Conservation (phyloP, 192 early-diverging fungal species). For the Rhizophlyctis rosea region DNA sequence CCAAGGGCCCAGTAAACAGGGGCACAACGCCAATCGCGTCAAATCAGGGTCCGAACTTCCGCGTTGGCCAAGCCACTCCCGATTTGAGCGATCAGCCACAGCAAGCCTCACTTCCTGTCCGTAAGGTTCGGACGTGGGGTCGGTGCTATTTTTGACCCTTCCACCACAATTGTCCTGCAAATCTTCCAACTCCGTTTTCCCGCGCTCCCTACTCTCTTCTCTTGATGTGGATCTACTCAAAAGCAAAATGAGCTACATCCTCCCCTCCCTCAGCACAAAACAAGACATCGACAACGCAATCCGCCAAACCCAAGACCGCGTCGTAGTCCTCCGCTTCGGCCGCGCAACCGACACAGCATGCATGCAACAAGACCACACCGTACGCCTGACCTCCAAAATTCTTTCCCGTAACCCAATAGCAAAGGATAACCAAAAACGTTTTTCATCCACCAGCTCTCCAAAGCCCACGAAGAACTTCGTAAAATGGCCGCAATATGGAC, state of each 20-base stretch:
- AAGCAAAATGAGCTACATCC: background rate
- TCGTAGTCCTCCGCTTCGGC: slow-evolving; percentile 16
- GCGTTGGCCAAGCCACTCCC: too few species aligned
- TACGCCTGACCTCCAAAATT: background rate
- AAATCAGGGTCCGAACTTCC: too few species aligned
- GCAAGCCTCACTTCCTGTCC: too few species aligned
- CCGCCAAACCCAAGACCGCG: slow-evolving; percentile 8
- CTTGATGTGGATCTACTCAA: background rate
- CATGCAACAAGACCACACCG: slow-evolving; percentile 18
- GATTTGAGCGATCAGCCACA: too few species aligned
- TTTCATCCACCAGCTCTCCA: slow-evolving; percentile 1
- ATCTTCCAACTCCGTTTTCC: too few species aligned
- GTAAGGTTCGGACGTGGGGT: too few species aligned
- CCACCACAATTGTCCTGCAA: too few species aligned
- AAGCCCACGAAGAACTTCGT: background rate
- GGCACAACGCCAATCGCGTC: too few species aligned
- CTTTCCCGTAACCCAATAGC: background rate
- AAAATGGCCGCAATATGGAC: slow-evolving; percentile 2
- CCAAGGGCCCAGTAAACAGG: too few species aligned
- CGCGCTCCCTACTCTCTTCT: too few species aligned
- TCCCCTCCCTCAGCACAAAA: background rate
- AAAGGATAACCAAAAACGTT: too few species aligned
- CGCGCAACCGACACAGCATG: slow-evolving; percentile 7
- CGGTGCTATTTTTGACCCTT: too few species aligned
- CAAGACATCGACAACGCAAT: slow-evolving; percentile 2